Evolutionary conservation across 805 yeast species (phyloP), one percentile per base, ranked within the genome.

Genomic region (Sungouiozyma intestinalis): DNA sequence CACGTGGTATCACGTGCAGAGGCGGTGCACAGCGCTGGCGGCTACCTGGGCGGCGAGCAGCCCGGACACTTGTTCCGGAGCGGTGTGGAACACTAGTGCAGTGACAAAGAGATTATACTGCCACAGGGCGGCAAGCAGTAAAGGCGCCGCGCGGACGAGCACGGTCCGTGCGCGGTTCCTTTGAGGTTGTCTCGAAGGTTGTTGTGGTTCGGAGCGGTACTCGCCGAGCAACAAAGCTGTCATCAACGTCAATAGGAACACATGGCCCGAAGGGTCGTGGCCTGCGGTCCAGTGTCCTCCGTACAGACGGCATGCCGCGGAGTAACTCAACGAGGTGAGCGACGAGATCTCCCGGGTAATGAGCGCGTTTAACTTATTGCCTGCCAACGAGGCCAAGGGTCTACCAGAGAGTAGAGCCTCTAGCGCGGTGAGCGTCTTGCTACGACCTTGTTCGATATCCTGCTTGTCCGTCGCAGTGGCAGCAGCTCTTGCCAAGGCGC

Each of bases 181-280:
- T 9, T 14, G 3, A 9, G 15, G 2, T 20, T n/a, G 3, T 7
- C 7, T 18, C 29, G 27, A 2, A 19, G 16, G 16, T 6, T 24
- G 16, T 7, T n/a, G 14, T 27, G 36, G 21, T 14, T 16, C 16
- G 24, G 37, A 20, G 38, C 19, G 20, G 38, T 19, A 18, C 37
- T 88, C 96, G 43, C 77, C 76, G 54, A 83, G 67, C 48, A 90
- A 54, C 43, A 82, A 73, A 62, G 57, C 57, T 4, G 55, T 45
- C 65, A 61, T 60, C 31, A 58, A 24, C 5, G 62, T 59, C 9
- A 90, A 65, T 35, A 92, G 59, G 52, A 88, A 92, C 1, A 85
- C 81, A 57, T 92, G 98, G 0, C 98, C 98, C 46, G 90, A 81
- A 4, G 97, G 95, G 64, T 92, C 98, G 57, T 86, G 95, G 0